phyloP scores from a whole-genome alignment of 257 asterid species.

The Paulownia fortunei region DNA sequence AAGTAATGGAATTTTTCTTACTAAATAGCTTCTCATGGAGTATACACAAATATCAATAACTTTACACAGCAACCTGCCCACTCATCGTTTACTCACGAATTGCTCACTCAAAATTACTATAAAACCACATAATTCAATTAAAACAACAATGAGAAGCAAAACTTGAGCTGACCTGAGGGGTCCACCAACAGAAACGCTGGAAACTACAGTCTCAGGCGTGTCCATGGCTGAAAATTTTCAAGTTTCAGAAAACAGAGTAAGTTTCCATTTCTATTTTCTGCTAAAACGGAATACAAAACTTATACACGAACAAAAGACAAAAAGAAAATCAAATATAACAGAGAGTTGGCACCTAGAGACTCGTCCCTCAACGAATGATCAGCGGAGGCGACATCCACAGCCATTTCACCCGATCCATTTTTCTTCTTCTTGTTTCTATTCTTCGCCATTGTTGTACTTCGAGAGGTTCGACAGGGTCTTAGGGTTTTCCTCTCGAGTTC shows the following conservation, averaged over 20 bases:
- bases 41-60: neutral
- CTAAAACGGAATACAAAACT: neutral
- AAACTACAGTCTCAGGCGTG: conserved; percentile 52
- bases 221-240: conserved; percentile 56
- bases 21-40: neutral
- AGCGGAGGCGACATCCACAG: conserved; percentile 41
- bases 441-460: conserved; percentile 54
- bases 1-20: neutral
- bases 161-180: conserved; percentile 41
- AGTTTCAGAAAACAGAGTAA: neutral
- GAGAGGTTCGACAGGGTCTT: neutral
- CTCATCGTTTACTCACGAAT: neutral
- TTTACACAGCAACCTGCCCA: neutral
- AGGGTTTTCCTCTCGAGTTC: neutral
- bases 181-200: conserved; percentile 34
- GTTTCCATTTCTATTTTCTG: neutral
- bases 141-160: neutral
- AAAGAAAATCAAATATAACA: neutral
- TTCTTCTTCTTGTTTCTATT: conserved; percentile 63
- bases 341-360: conserved; percentile 44
- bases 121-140: neutral
- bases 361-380: conserved; percentile 13
- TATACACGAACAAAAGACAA: neutral
- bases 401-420: conserved; percentile 47
- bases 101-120: neutral